Percentiles rank a stretch among this genome's conserved stretches.
phyloP scores from a whole-genome alignment of 768 basidiomycete species.

The Collybiopsis luxurians region DNA sequence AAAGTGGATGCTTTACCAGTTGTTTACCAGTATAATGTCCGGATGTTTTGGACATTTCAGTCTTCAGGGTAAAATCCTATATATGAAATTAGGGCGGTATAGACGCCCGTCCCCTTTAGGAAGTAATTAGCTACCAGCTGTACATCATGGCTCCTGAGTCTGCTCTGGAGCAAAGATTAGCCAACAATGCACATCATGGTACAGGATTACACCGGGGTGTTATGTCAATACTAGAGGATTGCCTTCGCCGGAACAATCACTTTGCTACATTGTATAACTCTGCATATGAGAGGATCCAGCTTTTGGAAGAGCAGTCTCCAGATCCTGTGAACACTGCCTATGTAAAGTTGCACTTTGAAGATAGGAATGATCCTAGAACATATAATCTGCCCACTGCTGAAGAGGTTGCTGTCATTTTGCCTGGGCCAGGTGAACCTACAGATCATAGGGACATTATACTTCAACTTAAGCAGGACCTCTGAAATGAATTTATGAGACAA shows the following conservation, averaged over 20 bases:
- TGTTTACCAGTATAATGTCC: no score
- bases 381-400: constrained; percentile 38
- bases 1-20: no score
- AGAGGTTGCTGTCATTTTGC: constrained; percentile 37
- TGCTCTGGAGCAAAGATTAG: background rate
- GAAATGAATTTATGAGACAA: background rate
- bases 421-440: constrained; percentile 21
- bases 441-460: constrained; percentile 29
- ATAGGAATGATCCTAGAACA: constrained; percentile 21
- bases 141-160: background rate
- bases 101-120: no score
- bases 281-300: background rate
- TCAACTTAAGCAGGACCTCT: background rate
- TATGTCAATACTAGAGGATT: background rate
- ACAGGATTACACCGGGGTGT: background rate
- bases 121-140: no score
- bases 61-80: no score
- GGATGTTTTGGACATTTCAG: no score
- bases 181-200: background rate
- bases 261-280: background rate
- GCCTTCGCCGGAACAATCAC: background rate
- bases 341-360: background rate
- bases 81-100: no score
- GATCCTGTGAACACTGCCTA: background rate
- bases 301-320: background rate